phyloP scores from a whole-genome alignment of 2,329 filamentous ascomycete genomes.

The Passalora sequoiae region DNA sequence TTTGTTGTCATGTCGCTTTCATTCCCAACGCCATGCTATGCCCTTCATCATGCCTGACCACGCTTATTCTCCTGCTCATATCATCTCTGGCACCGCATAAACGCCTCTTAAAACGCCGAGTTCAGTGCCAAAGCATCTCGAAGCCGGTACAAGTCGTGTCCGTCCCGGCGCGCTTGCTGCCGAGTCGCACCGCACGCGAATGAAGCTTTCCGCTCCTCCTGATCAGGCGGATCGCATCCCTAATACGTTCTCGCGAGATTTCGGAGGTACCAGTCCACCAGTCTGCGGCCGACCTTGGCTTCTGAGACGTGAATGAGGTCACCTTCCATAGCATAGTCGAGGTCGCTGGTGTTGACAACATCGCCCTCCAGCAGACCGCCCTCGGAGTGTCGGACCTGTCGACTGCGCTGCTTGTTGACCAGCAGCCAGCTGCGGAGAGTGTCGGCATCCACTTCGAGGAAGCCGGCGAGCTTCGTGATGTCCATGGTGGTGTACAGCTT shows the following conservation, averaged over 20 bases:
- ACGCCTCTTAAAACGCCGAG: not conserved
- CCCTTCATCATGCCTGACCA: not conserved
- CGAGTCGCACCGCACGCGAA: not conserved
- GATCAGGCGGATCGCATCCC: conserved; percentile 5
- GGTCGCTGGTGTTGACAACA: conserved; percentile 83
- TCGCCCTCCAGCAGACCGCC: conserved; percentile 88
- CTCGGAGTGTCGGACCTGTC: conserved; percentile 91
- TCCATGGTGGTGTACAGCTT: conserved; percentile 99
- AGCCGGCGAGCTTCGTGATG: conserved; percentile 92
- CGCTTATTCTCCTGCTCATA: not conserved
- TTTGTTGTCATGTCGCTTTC: conserved; percentile 2
- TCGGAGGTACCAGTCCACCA: conserved; percentile 98
- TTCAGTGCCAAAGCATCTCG: not conserved
- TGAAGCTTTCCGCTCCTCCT: not conserved
- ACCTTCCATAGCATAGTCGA: conserved; percentile 95
- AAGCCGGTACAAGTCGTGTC: not conserved
- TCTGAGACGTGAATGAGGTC: conserved; percentile 98
- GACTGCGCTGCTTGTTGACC: conserved; percentile 97
- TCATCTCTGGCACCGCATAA: not conserved
- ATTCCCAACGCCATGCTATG: conserved; percentile 4
- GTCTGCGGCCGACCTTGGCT: conserved; percentile 92
- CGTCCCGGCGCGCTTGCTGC: not conserved
- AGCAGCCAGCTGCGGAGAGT: conserved; percentile 89
- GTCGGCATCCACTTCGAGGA: conserved; percentile 95
- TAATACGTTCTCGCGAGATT: conserved; percentile 95